Evolutionary conservation across 2,329 filamentous ascomycete genomes (phyloP), one percentile per base, ranked within the genome.

Genomic region (Cylindrodendrum hubeiense): DNA sequence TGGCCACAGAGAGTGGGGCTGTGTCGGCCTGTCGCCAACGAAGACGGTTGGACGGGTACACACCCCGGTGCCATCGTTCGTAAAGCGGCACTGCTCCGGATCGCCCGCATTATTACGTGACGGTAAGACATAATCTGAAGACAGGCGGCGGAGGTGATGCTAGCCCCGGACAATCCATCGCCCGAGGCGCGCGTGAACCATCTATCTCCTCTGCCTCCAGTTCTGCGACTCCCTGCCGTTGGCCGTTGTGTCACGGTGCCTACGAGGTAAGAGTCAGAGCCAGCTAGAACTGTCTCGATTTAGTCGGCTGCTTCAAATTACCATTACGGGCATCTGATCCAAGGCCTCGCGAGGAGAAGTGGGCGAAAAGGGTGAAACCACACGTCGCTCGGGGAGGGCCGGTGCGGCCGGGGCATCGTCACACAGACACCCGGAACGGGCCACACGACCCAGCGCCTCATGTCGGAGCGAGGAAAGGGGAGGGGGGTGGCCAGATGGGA

Each of bases 51-150:
- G n/a, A 17, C 43, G 56, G 60, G 51, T 50, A 55, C 49, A 21
- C 19, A 33, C 53, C 46, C 33, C 43, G 34, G 33, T 17, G 17
- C 15, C 15, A 19, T 30, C 15, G 15, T 49, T 33, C 3, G 10
- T 63, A 57, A 66, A 66, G 63, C 59, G 49, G 63, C 63, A 22
- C 28, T 39, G 50, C 51, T 47, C 58, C 52, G 58, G 30, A 15
- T 44, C 19, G 34, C 33, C 33, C 50, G 39, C 39, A 24, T n/a
- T 3, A 61, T 60, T 60, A 64, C 34, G 49, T 60, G 55, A 55
- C 56, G 9, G 24, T 33, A 54, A 37, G 33, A 60, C 56, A 59
- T 63, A 47, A 59, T 59, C 41, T 56, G 34, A 54, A 53, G 47
- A 53, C 41, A 60, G n/a, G 54, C 49, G 33, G 49, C 60, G 41